phyloP scores from a whole-genome alignment of 192 early-diverging fungal species.

The Pilaira anomala region DNA sequence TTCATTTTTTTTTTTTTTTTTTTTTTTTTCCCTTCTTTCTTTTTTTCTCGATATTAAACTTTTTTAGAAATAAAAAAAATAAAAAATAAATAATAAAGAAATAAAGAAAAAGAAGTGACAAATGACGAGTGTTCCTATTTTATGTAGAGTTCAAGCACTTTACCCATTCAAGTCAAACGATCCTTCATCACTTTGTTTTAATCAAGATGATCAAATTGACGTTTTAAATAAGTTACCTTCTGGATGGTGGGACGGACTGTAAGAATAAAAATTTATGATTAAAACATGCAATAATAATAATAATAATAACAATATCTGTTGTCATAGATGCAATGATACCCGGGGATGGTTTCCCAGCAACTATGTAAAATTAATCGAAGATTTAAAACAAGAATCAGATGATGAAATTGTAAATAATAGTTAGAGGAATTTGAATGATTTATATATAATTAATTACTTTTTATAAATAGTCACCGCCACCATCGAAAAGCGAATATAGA shows the following conservation, averaged over 20 bases:
- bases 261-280: conserved; percentile 30
- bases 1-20: neutral
- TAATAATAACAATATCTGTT: neutral
- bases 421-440: neutral
- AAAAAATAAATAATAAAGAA: neutral
- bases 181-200: conserved; percentile 77
- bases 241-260: conserved; percentile 96
- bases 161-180: conserved; percentile 87
- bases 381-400: neutral
- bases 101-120: neutral
- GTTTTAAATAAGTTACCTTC: conserved; percentile 87
- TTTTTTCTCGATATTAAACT: neutral
- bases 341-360: conserved; percentile 93
- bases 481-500: neutral
- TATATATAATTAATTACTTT: neutral
- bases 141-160: conserved; percentile 63
- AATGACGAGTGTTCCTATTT: conserved; percentile 17
- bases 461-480: neutral
- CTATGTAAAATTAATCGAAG: conserved; percentile 62
- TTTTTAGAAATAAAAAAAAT: neutral
- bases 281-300: neutral
- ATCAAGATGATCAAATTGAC: conserved; percentile 83
- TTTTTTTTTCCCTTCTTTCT: neutral
- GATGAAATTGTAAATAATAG: neutral
- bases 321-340: conserved; percentile 54